Percentiles rank a stretch among this genome's conserved stretches.
Evolutionary conservation across 139 green algal genomes (phyloP).

Genomic region (Raphidocelis subcapitata): DNA sequence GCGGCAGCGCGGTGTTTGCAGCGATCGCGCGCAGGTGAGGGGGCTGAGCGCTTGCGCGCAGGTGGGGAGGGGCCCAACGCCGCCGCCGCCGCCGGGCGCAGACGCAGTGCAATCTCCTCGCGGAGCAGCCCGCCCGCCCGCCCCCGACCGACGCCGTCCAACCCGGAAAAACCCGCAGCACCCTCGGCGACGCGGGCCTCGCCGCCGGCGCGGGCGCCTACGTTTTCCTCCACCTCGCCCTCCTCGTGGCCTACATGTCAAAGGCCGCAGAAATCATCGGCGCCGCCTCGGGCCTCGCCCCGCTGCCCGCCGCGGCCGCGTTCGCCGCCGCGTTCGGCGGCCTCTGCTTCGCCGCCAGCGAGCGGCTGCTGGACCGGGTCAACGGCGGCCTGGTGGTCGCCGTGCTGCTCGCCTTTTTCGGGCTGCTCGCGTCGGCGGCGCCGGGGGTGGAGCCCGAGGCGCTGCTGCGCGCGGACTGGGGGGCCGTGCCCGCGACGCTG

Average conservation of each 20-base stretch:
- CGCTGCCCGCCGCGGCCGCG: constrained; percentile 6
- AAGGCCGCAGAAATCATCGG: constrained; percentile 37
- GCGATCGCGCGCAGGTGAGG: neutral
- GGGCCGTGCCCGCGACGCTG: constrained; percentile 56
- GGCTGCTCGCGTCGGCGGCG: constrained; percentile 41
- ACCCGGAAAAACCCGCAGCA: too few relatives aligned
- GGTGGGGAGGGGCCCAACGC: neutral
- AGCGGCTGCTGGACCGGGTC: constrained; percentile 43
- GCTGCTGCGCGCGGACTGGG: constrained; percentile 53
- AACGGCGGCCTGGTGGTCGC: constrained; percentile 50
- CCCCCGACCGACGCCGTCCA: constrained; percentile 25
- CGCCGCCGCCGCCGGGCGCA: neutral
- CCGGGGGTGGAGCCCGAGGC: constrained; percentile 27
- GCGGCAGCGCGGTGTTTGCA: neutral
- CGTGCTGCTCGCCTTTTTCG: constrained; percentile 20
- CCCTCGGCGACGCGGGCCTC: constrained; percentile 50
- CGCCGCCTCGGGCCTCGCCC: neutral
- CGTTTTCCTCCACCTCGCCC: constrained; percentile 71
- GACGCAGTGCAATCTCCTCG: too few relatives aligned
- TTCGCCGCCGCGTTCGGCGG: constrained; percentile 49
- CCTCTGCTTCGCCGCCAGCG: constrained; percentile 55
- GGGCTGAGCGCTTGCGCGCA: neutral
- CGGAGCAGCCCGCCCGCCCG: too few relatives aligned
- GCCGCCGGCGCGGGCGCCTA: constrained; percentile 46
- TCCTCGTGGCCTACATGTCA: constrained; percentile 75